A percentile compares a stretch with the other conserved stretches of the same genome.
Conservation (phyloP, 2,329 filamentous ascomycete genomes). For the Colletotrichum paranaense region DNA sequence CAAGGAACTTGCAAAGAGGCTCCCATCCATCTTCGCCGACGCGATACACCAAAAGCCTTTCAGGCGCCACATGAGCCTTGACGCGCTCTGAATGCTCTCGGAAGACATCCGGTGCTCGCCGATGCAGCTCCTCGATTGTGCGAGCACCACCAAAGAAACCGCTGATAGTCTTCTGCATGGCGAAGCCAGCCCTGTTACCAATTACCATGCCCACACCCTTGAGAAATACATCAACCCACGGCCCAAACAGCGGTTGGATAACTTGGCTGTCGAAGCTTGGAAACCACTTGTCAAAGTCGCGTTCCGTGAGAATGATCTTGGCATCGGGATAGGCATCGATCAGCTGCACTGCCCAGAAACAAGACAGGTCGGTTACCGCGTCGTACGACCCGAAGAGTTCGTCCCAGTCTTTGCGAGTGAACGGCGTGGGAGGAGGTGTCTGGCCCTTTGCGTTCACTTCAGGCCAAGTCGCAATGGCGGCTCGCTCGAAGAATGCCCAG, state of each 20-base stretch:
- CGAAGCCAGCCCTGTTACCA: slow-evolving; percentile 42
- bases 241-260: slow-evolving; percentile 39
- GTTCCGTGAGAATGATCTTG: slow-evolving; percentile 46
- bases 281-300: slow-evolving; percentile 47
- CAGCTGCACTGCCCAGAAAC: slow-evolving; percentile 41
- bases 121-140: slow-evolving; percentile 1
- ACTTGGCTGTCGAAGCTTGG: slow-evolving; percentile 45
- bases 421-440: slow-evolving; percentile 18
- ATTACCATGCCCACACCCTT: slow-evolving; percentile 44
- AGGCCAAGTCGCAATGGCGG: slow-evolving; percentile 17
- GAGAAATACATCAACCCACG: slow-evolving; percentile 36
- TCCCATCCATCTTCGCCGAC: slow-evolving; percentile 52
- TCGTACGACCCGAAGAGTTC: slow-evolving; percentile 45
- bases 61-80: slow-evolving; percentile 23
- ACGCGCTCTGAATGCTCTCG: slow-evolving; percentile 28
- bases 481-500: slow-evolving; percentile 24
- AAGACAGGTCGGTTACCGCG: slow-evolving; percentile 44
- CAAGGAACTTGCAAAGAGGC: slow-evolving; percentile 54
- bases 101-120: not conserved
- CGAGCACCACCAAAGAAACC: slow-evolving; percentile 40
- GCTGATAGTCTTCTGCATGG: slow-evolving; percentile 41
- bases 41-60: slow-evolving; percentile 28
- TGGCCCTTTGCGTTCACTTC: slow-evolving; percentile 7
- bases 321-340: slow-evolving; percentile 46
- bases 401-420: slow-evolving; percentile 45